A percentile compares a stretch with the other conserved stretches of the same genome.
Conservation (phyloP, 2,329 filamentous ascomycete genomes). For the Pyrenochaeta sp. region DNA sequence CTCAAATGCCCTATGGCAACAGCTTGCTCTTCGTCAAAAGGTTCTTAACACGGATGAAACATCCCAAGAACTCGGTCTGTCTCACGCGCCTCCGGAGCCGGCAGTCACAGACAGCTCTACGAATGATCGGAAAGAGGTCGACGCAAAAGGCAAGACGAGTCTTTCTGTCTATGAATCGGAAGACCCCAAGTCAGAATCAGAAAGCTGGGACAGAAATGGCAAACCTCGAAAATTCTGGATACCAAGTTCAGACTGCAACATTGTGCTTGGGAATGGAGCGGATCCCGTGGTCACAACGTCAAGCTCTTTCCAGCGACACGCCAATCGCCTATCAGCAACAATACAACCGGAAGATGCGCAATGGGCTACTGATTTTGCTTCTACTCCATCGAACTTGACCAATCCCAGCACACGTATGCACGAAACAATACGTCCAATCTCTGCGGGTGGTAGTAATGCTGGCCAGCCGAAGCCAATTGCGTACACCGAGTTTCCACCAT, state of each 20-base stretch:
- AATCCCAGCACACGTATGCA: constrained; percentile 44
- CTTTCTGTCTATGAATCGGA: constrained; percentile 12
- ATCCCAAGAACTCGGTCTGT: constrained; percentile 62
- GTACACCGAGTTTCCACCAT: constrained; percentile 64
- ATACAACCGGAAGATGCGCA: constrained; percentile 63
- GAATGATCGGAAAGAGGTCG: constrained; percentile 25
- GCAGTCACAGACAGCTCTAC: constrained; percentile 22
- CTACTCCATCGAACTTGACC: constrained; percentile 52
- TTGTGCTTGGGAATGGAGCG: constrained; percentile 62
- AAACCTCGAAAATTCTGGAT: constrained; percentile 66
- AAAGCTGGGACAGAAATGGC: constrained; percentile 62
- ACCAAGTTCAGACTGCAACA: constrained; percentile 62
- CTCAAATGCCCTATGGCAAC: constrained; percentile 64
- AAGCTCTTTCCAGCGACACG: constrained; percentile 54
- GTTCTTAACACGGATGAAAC: constrained; percentile 61
- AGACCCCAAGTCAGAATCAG: constrained; percentile 53
- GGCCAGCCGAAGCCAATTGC: constrained; percentile 50
- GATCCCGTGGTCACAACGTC: constrained; percentile 60
- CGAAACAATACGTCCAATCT: constrained; percentile 39
- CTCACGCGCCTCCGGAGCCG: constrained; percentile 51
- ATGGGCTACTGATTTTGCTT: constrained; percentile 63
- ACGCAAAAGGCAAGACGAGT: constrained; percentile 55
- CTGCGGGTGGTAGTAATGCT: constrained; percentile 45
- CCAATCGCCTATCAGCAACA: constrained; percentile 58
- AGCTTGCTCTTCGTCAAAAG: constrained; percentile 63